Evolutionary conservation across 768 basidiomycete genomes (phyloP), one percentile per base, ranked within the genome.

Genomic region (Mrakia blollopis): DNA sequence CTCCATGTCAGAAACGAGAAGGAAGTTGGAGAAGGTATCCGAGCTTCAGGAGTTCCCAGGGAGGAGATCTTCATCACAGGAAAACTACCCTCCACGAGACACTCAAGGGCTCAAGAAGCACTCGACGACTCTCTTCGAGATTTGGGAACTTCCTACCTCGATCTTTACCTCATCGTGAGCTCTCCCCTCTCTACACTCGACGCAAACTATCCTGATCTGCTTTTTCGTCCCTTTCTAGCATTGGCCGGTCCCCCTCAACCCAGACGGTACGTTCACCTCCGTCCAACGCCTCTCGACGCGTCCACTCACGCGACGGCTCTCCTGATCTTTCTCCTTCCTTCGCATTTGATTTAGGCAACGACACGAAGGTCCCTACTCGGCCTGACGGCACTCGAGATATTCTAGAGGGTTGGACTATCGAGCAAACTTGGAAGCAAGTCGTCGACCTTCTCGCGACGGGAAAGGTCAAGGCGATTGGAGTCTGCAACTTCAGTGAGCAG

Each of bases 81-180:
- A 54, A 86, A 86, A 79, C 80, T 81, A 14, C 84, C 85, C 83
- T 83, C 79, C 70, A 83, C 84, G 1, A 82, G 89, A 81, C 91
- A 92, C 81, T 83, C 85, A 75, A 82, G 86, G 47, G 87, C 88
- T 11, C 86, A 85, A 52, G 87, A 87, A 72, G 89, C 89, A 25
- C 86, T 96, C 44, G 86, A 90, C 77, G 83, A 84, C 39, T 90
- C 91, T 25, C 87, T 94, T 75, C 84, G 86, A 80, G 85, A 86
- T 75, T 88, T 96, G 62, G 88, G 88, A 50, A 90, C 89, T 0
- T 85, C 88, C 69, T 94, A 94, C 82, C 85, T 94, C 70, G 92
- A 94, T 81, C 93, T 72, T 5, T 72, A 50, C 54, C 71, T 72
- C 30, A 72, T 72, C 35, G 54, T 54, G 54, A 54, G 54, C 23